Base-by-base conservation (phyloP, 805 yeast genomes). In the Ogataea salicorniae region DNA sequence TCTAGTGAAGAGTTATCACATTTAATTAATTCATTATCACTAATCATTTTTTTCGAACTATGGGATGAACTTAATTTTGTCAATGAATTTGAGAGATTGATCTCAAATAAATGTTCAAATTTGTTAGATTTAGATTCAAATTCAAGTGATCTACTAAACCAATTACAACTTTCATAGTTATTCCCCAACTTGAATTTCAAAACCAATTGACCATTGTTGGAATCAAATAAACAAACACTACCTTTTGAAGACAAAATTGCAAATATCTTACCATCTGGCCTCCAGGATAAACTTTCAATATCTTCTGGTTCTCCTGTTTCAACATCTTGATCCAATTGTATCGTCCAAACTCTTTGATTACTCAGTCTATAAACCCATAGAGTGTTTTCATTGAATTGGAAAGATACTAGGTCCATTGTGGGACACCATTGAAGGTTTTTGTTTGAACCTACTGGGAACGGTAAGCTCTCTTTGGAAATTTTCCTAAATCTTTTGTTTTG, bases 331-430 rank as follows among this genome's bases (percentile, higher is more conserved):
- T 54, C 57, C n/a, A 54, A 42, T 35, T 59, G 60, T 14, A 62
- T 49, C 20, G 59, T 60, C 71, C 68, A 68, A 15, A 66, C 69
- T 36, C 55, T 49, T 46, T 67, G 65, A 41, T 66, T 63, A 14
- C 61, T 61, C 18, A 62, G 46, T 47, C 72, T 50, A 37, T 62
- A 64, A 8, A 63, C 52, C 63, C 63, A 62, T 14, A 68, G 43
- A 1, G 64, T 59, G 17, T 53, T 53, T n/a, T 59, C 57, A 38
- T 52, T 52, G 29, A 64, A 46, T 41, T 62, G 60, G 26, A 61
- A 58, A 1, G 68, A 58, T 5, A 64, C 40, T 31, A 68, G 55
- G 41, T 65, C 67, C 71, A 68, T 67, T 2, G 66, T 58, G 9
- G 72, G 72, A 50, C 70, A 67, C 53, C 65, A 47, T 6, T 50